These are phyloP conservation scores for Capsicum baccatum DNA, from an alignment of 257 asterid genomes.

Conservation along the genomic window DNA sequence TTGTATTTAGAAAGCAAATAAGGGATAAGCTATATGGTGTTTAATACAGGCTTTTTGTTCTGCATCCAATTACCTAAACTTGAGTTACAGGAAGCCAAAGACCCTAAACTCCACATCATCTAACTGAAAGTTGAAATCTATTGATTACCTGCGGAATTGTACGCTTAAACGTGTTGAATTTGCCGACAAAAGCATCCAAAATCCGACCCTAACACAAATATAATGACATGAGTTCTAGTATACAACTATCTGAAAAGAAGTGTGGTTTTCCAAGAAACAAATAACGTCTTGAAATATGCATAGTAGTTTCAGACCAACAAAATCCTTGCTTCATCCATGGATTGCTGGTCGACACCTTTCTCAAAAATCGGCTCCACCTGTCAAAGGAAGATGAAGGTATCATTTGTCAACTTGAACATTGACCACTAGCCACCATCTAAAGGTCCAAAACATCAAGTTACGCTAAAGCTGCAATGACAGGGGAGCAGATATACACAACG, in stretches of 20 bases:
- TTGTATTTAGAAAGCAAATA: background rate
- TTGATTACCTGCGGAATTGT: slow-evolving; percentile 92
- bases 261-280: background rate
- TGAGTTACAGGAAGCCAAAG: background rate
- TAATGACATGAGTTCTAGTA: slow-evolving; percentile 30
- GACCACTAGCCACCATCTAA: slow-evolving; percentile 26
- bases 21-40: background rate
- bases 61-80: slow-evolving; percentile 24
- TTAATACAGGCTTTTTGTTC: slow-evolving; percentile 1
- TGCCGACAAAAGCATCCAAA: slow-evolving; percentile 98
- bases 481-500: background rate
- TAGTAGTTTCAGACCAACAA: slow-evolving; percentile 64
- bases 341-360: slow-evolving; percentile 91
- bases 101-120: background rate
- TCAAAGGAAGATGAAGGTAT: slow-evolving; percentile 19
- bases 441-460: slow-evolving; percentile 27
- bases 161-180: slow-evolving; percentile 94
- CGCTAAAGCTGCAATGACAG: background rate
- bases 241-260: background rate
- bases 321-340: slow-evolving; percentile 96
- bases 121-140: background rate
- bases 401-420: slow-evolving; percentile 23
- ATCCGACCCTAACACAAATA: slow-evolving; percentile 77
- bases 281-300: slow-evolving; percentile 16
- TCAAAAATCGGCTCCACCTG: slow-evolving; percentile 99